Evolutionary conservation across 2,329 filamentous ascomycete species (phyloP), one percentile per base, ranked within the genome.

Genomic region (Venturiaceae sp.): DNA sequence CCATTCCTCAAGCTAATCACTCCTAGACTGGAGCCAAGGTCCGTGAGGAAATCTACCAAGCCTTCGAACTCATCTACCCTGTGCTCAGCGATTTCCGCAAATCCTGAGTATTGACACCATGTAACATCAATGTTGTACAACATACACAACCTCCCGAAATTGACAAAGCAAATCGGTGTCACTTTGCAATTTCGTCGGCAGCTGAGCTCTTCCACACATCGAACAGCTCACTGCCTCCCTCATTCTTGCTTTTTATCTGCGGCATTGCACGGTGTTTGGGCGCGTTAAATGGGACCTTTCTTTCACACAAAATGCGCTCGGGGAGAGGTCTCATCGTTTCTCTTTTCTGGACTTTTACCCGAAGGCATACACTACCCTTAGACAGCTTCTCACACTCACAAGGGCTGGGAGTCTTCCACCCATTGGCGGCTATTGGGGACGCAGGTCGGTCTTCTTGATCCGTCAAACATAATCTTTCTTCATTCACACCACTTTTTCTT

Each of bases 1-100:
- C 33, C 9, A 97, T 97, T 78, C 92, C 97, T 68, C 94, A 88
- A 69, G 94, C 94, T 70, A 99, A 99, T 83, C 97, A 97, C 62
- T 46, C 53, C 36, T 82, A 97, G 71, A 97, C 94, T 44, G 94
- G 94, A 69, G 94, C 94, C 65, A 97, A 99, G 73, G 92, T 97
- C 64, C 88, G 94, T 66, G 94, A 99, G 75, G 94, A 97, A 78
- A 97, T 99, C 65, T 73, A 73, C 65, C 69, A 72, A 59, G 72
- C 72, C 32, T 74, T 74, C 58, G 72, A 74, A 64, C 68, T 66
- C 85, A 96, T 96, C 77, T 96, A 96, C 72, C 92, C 92, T 72
- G 92, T 96, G 77, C 80, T 95, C 70, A 89, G 91, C 80, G 82
- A 84, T 69, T 84, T 84, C 78, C 80, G 82, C 70, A 84, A 84